phyloP scores from a whole-genome alignment of 106 monocot species.

The Dioscorea alata region DNA sequence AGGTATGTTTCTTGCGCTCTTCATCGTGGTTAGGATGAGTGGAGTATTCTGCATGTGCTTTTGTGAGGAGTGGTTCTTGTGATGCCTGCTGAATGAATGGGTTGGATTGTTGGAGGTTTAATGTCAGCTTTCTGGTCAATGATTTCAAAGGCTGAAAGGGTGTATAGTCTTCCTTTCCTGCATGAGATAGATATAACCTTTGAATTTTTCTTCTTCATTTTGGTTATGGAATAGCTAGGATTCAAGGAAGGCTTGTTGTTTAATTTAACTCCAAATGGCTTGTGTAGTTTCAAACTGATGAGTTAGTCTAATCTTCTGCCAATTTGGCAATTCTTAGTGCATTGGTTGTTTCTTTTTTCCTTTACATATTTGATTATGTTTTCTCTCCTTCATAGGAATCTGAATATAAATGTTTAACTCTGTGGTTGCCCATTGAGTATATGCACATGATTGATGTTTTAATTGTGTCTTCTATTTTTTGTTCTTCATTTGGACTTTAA shows the following conservation, averaged over 20 bases:
- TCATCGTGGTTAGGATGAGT: neutral
- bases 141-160: neutral
- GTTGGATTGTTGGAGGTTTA: neutral
- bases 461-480: too few relatives aligned
- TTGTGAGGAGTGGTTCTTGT: neutral
- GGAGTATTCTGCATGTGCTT: neutral
- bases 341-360: neutral
- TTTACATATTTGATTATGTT: neutral
- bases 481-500: too few relatives aligned
- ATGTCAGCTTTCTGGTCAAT: neutral
- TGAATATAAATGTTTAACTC: neutral
- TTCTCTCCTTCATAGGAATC: neutral
- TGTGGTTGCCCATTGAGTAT: neutral
- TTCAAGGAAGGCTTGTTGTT: neutral
- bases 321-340: neutral
- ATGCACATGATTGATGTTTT: too few relatives aligned
- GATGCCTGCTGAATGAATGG: neutral
- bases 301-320: neutral
- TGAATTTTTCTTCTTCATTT: neutral
- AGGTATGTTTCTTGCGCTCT: neutral
- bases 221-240: neutral
- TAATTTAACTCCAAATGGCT: neutral
- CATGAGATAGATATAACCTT: neutral
- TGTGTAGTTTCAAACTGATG: neutral
- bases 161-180: slow-evolving; percentile 1